A percentile compares a stretch with the other conserved stretches of the same genome.
Evolutionary conservation across 2,329 filamentous ascomycete species (phyloP).

Genomic region (Penicillium hordei): DNA sequence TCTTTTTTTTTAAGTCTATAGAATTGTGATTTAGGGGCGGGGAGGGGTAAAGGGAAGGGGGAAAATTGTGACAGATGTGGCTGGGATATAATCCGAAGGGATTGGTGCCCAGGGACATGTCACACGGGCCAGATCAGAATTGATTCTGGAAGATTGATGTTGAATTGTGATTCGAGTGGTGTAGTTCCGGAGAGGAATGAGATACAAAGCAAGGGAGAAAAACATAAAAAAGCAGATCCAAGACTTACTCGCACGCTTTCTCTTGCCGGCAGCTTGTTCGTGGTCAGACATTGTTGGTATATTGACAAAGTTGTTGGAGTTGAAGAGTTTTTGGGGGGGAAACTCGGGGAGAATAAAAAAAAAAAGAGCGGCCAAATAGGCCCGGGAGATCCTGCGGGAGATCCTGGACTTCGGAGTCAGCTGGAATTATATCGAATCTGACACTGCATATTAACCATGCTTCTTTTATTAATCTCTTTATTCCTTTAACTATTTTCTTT

Average conservation of each 20-base stretch:
- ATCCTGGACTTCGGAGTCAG: background rate
- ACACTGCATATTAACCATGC: background rate
- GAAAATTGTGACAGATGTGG: background rate
- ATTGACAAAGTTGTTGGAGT: slow-evolving; percentile 12
- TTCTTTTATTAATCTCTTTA: too few species aligned
- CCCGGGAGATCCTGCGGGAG: too few species aligned
- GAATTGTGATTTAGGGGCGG: background rate
- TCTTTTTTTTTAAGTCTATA: background rate
- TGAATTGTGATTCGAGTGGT: background rate
- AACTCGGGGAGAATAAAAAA: background rate
- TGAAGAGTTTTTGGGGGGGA: slow-evolving; percentile 25
- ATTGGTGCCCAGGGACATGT: background rate
- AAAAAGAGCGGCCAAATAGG: background rate
- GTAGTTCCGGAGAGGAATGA: background rate
- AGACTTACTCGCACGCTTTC: slow-evolving; percentile 43
- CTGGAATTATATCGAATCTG: background rate
- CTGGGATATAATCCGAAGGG: background rate
- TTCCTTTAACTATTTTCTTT: background rate
- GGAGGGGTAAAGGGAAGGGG: background rate
- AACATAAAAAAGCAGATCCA: background rate
- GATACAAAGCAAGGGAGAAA: background rate
- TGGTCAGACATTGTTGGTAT: slow-evolving; percentile 32
- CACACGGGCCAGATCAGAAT: slow-evolving; percentile 1
- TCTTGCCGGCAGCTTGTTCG: slow-evolving; percentile 36
- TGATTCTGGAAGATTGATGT: background rate